Conservation (phyloP, 768 basidiomycete species). For the Candolleomyces efflorescens region DNA sequence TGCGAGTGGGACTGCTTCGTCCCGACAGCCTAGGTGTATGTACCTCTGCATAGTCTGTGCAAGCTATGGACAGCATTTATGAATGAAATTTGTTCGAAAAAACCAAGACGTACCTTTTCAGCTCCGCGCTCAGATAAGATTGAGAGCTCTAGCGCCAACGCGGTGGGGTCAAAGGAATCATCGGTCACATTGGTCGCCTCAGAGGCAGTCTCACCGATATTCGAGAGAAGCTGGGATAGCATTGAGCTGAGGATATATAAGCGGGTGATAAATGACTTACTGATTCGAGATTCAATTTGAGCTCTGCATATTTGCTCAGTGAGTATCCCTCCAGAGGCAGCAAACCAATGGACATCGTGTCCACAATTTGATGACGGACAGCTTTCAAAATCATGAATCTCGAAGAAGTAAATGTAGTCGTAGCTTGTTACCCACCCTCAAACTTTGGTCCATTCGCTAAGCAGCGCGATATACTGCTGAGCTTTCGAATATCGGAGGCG, state of each 20-base stretch:
- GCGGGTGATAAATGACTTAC: background rate
- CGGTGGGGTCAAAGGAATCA: background rate
- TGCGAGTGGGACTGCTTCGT: slow-evolving; percentile 29
- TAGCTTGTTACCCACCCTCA: background rate
- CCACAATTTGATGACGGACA: slow-evolving; percentile 37
- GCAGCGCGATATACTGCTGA: background rate
- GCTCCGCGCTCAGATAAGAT: background rate
- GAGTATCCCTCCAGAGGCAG: slow-evolving; percentile 18
- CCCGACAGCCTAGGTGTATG: slow-evolving; percentile 1
- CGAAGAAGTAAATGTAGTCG: background rate
- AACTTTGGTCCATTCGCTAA: background rate
- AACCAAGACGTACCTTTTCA: background rate
- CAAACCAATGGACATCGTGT: slow-evolving; percentile 34
- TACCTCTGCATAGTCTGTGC: background rate
- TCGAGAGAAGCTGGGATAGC: background rate
- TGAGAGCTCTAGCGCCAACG: background rate
- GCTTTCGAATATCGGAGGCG: background rate
- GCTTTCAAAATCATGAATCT: slow-evolving; percentile 19
- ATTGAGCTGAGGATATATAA: background rate
- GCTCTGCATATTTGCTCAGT: background rate
- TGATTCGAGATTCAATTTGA: background rate
- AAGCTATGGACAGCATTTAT: background rate
- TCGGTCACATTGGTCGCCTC: background rate
- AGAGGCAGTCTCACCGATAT: background rate
- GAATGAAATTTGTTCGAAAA: too few species aligned